These are phyloP conservation scores for Hortiboletus flavorubellus DNA, from an alignment of 768 basidiomycete genomes.

Conservation along the genomic window DNA sequence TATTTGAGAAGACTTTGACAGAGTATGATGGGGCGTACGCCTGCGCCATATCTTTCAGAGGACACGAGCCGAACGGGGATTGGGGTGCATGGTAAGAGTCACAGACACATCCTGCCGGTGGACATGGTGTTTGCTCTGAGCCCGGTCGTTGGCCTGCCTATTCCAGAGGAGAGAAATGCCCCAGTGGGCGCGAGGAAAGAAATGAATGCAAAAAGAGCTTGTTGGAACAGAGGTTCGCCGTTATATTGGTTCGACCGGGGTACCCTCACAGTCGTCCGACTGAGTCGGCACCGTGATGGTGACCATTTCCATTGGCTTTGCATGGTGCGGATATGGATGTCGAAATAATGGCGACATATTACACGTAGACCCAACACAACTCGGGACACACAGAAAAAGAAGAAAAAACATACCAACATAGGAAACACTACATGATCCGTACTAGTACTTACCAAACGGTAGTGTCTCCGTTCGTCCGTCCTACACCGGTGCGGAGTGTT, in stretches of 20 bases:
- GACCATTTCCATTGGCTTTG: too few relatives aligned
- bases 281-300: too few relatives aligned
- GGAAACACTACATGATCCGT: neutral
- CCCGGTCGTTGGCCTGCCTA: neutral
- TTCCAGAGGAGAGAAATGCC: neutral
- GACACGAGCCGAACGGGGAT: neutral
- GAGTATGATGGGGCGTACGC: neutral
- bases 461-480: neutral
- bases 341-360: too few relatives aligned
- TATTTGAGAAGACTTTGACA: neutral
- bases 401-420: slow-evolving; percentile 3
- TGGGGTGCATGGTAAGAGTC: neutral
- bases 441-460: too few relatives aligned
- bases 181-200: neutral
- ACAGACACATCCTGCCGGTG: neutral
- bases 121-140: neutral
- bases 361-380: too few relatives aligned
- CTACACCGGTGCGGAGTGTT: slow-evolving; percentile 17
- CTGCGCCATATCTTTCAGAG: neutral
- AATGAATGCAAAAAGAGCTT: neutral
- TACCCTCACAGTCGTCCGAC: neutral
- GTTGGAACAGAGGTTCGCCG: neutral
- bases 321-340: too few relatives aligned
- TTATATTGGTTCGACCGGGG: neutral
- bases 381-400: neutral